These are phyloP conservation scores for Saturnispora serradocipensis DNA, from an alignment of 805 yeast genomes.

Conservation along the genomic window DNA sequence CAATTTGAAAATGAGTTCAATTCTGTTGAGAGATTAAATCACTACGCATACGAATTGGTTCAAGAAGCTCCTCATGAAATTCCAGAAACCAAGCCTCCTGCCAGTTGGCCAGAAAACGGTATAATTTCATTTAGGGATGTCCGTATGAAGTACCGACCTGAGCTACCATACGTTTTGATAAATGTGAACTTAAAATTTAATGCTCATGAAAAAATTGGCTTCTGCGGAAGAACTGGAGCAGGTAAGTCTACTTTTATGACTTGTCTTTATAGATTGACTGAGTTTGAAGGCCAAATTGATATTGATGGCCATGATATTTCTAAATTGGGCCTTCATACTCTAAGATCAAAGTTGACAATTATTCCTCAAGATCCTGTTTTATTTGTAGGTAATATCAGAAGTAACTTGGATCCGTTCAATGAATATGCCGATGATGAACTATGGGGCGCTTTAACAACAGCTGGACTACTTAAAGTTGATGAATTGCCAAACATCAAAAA, in stretches of 20 bases:
- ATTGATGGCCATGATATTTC: slow-evolving; percentile 68
- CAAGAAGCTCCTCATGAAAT: slow-evolving; percentile 59
- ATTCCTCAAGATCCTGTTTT: slow-evolving; percentile 88
- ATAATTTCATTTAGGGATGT: slow-evolving; percentile 39
- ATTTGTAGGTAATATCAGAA: slow-evolving; percentile 69
- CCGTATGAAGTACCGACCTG: slow-evolving; percentile 49
- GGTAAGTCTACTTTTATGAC: slow-evolving; percentile 67
- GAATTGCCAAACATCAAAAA: slow-evolving; percentile 26
- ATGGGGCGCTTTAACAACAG: slow-evolving; percentile 51
- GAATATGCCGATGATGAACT: slow-evolving; percentile 39
- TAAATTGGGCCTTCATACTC: slow-evolving; percentile 52
- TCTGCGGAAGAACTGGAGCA: slow-evolving; percentile 88
- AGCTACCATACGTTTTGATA: slow-evolving; percentile 49
- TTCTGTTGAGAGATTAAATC: slow-evolving; percentile 64
- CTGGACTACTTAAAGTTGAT: slow-evolving; percentile 42
- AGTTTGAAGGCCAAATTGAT: slow-evolving; percentile 46
- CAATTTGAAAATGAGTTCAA: slow-evolving; percentile 75
- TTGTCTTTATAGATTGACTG: slow-evolving; percentile 51
- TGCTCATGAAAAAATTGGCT: slow-evolving; percentile 65
- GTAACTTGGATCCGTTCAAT: slow-evolving; percentile 61
- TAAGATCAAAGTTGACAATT: slow-evolving; percentile 66
- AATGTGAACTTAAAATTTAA: slow-evolving; percentile 35
- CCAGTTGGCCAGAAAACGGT: slow-evolving; percentile 43
- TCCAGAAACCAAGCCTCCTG: slow-evolving; percentile 31
- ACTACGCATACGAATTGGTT: slow-evolving; percentile 51